Base-by-base conservation (phyloP, 2,329 filamentous ascomycete genomes). In the Purpureocillium takamizusanense region DNA sequence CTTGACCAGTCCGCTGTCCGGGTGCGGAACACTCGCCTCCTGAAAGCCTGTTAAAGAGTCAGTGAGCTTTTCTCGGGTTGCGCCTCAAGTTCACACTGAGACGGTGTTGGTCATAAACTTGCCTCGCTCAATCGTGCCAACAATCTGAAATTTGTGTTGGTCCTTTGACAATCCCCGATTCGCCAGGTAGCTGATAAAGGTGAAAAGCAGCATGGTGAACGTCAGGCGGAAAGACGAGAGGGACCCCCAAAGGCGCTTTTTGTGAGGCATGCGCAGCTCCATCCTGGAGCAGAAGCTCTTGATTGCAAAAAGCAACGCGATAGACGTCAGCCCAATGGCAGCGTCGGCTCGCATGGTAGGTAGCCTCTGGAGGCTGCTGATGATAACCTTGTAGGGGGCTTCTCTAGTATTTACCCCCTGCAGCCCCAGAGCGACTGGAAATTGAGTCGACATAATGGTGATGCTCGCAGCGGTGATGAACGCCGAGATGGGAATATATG, bases 201-300 rank as follows among this genome's bases (percentile, higher is more conserved):
- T 86, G 57, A 86, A 88, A 2, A 89, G 67, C 16, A 88, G 56
- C 52, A 89, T 84, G 39, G 86, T 77, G 50, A 89, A 85, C 0
- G 78, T 83, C 21, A 85, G 79, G 10, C 85, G 75, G 7, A 89
- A 65, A 0, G 86, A 88, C n/a, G 77, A 81, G 28, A 78, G 55
- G 57, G 86, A 86, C 52, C 86, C 84, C 71, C 79, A 87, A 5
- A 75, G 52, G 56, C 82, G 82, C 42, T 72, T 72, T 35, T 65
- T 67, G 6, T 64, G 54, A 0, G 85, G 83, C 39, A 78, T 67
- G 42, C 71, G 74, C 52, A 66, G 70, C 14, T 78, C 81, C 55
- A 78, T 70, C 38, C 59, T 69, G 36, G 67, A 71, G 62, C 82
- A 86, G 33, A 63, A 62, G 34, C 58, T 71, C 4, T 82, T 72